Evolutionary conservation across 257 asterid genomes (phyloP), one percentile per base, ranked within the genome.

Genomic region (Fraxinus excelsior): DNA sequence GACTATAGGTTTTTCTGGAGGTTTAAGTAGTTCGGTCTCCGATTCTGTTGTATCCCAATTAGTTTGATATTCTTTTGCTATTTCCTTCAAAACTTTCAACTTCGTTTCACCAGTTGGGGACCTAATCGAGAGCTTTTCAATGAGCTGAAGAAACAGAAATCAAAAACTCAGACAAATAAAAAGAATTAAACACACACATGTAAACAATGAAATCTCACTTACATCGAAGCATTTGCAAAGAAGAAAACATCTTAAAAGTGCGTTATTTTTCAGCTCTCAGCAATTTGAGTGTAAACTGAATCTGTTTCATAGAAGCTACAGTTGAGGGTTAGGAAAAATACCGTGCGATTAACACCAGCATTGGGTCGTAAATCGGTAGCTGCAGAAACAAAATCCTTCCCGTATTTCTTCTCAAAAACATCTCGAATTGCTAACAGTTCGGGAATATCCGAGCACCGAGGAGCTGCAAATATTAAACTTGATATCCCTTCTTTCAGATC

Each of bases 371-470:
- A 82, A 82, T 95, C 99, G 74, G 94, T 89, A 56, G 99, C 98
- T 14, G 97, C 83, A 76, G 98, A 91, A 9, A 93, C 98, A 78
- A 95, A 95, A 87, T 95, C 98, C 84, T 90, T 89, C 14, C 99
- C 99, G 25, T 90, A 93, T 82, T 91, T 93, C 83, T 95, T 95
- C 86, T 84, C 87, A 68, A 95, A 95, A 38, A 93, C 82, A 34
- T 95, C 93, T 73, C 89, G 86, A 56, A 95, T 86, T 70, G 88
- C 85, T 83, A 85, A 60, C 16, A 95, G 84, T 88, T 95, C 99
- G n/a, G 99, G 97, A 75, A 95, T 89, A 73, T 95, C 98, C 0
- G 99, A 95, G 88, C 97, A 95, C 76, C 98, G 91, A 44, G 99
- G 99, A 79, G 84, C 98, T 21, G 99, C 98, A 84, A 93, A 95